Conservation (phyloP, 140 eudicot species). For the Cichorium intybus region DNA sequence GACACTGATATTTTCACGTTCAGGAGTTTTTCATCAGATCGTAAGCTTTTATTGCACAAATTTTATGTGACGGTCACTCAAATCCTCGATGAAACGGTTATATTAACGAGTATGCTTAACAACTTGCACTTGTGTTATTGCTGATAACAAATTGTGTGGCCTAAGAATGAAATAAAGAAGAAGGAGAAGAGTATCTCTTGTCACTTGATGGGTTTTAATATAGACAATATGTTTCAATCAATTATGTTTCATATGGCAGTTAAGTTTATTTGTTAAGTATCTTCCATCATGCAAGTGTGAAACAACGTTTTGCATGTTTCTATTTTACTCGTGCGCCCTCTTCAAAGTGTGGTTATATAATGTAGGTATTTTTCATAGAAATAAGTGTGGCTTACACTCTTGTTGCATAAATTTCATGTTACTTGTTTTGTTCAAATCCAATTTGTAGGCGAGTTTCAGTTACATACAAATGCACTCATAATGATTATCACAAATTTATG, state of each 20-base stretch:
- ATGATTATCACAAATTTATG: background rate
- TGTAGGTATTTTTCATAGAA: background rate
- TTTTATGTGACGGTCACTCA: background rate
- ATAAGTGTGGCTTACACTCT: background rate
- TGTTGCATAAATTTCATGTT: background rate
- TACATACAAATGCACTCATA: background rate
- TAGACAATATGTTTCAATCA: background rate
- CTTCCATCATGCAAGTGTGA: background rate
- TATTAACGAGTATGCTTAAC: background rate
- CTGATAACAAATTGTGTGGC: background rate
- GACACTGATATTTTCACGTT: background rate
- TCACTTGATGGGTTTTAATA: background rate
- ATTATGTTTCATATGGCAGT: background rate
- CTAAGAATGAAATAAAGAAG: background rate
- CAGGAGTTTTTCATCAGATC: background rate
- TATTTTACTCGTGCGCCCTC: background rate
- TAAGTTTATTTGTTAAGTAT: background rate
- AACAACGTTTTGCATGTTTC: slow-evolving; percentile 13
- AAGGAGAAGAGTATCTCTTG: background rate
- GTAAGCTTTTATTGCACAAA: background rate
- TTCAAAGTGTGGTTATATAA: no score
- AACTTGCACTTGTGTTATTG: background rate
- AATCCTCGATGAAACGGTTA: background rate
- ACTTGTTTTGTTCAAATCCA: background rate
- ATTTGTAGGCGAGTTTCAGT: background rate